phyloP scores from a whole-genome alignment of 2,329 filamentous ascomycete species.

The Aspergillus melleus region DNA sequence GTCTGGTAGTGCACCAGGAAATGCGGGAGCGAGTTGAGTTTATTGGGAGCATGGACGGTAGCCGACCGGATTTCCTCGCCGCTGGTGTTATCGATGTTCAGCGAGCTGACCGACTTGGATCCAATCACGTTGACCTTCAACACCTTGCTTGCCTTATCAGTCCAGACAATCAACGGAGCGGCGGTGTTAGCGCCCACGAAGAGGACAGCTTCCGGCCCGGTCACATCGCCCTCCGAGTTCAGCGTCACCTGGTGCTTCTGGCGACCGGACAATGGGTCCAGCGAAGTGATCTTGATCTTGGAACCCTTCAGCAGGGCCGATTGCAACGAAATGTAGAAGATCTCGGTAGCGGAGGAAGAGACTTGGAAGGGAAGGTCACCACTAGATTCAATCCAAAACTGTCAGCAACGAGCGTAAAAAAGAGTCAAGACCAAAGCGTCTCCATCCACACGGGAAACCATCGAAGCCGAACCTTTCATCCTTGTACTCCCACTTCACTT shows the following conservation, averaged over 20 bases:
- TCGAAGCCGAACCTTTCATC: conserved; percentile 53
- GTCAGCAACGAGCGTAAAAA: conserved; percentile 10
- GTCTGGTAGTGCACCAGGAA: conserved; percentile 83
- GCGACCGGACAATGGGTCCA: conserved; percentile 73
- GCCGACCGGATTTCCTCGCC: conserved; percentile 55
- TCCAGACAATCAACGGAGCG: conserved; percentile 46
- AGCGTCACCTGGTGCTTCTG: conserved; percentile 71
- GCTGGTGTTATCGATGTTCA: conserved; percentile 42
- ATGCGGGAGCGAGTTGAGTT: conserved; percentile 71
- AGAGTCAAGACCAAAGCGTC: neutral
- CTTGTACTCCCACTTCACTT: conserved; percentile 74
- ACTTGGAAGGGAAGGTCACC: conserved; percentile 73
- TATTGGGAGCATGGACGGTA: conserved; percentile 70
- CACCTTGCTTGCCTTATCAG: conserved; percentile 44
- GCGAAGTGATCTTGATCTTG: conserved; percentile 71
- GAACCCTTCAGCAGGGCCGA: conserved; percentile 65
- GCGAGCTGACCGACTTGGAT: conserved; percentile 39
- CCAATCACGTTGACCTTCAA: conserved; percentile 49
- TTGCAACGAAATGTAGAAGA: conserved; percentile 78
- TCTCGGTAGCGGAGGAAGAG: conserved; percentile 65
- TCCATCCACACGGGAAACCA: neutral
- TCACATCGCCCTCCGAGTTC: conserved; percentile 71
- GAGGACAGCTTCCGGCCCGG: conserved; percentile 40
- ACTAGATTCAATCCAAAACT: conserved; percentile 39
- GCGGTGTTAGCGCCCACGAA: conserved; percentile 43